Percentiles rank a stretch among this genome's conserved stretches.
phyloP scores from a whole-genome alignment of 768 basidiomycete genomes.

The Amyloporia xantha region DNA sequence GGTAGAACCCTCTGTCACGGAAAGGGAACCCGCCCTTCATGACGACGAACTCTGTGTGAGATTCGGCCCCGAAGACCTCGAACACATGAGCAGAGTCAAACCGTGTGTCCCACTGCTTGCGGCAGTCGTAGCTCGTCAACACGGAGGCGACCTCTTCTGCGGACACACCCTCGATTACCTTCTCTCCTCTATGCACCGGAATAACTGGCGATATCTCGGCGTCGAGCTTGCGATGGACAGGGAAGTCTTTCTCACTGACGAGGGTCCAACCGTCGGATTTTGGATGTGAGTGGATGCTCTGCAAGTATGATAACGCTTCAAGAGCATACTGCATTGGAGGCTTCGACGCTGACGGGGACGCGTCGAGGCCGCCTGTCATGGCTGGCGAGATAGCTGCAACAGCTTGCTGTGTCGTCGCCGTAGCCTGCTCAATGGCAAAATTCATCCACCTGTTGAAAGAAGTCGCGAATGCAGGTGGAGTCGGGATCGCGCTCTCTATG shows the following conservation, averaged over 20 bases:
- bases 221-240: slow-evolving; percentile 69
- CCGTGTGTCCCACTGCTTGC: slow-evolving; percentile 83
- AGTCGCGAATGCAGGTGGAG: slow-evolving; percentile 61
- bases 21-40: slow-evolving; percentile 85
- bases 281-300: slow-evolving; percentile 56
- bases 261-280: slow-evolving; percentile 64
- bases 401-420: slow-evolving; percentile 67
- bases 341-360: slow-evolving; percentile 48
- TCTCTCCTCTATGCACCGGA: slow-evolving; percentile 81
- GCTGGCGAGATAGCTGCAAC: slow-evolving; percentile 70
- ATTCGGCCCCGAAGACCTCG: slow-evolving; percentile 72
- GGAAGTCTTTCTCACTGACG: slow-evolving; percentile 69
- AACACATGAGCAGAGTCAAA: slow-evolving; percentile 65
- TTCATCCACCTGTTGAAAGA: slow-evolving; percentile 67
- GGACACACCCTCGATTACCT: slow-evolving; percentile 89
- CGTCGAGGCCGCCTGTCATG: slow-evolving; percentile 32
- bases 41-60: slow-evolving; percentile 64
- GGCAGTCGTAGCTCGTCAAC: slow-evolving; percentile 60
- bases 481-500: slow-evolving; percentile 25
- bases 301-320: slow-evolving; percentile 75
- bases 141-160: slow-evolving; percentile 85
- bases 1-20: slow-evolving; percentile 79
- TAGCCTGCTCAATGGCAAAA: slow-evolving; percentile 69
- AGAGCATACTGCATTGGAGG: slow-evolving; percentile 75
- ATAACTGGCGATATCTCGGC: slow-evolving; percentile 73